phyloP scores from a whole-genome alignment of 129 eudicot genomes.

The Centrapalus pauciflorus region DNA sequence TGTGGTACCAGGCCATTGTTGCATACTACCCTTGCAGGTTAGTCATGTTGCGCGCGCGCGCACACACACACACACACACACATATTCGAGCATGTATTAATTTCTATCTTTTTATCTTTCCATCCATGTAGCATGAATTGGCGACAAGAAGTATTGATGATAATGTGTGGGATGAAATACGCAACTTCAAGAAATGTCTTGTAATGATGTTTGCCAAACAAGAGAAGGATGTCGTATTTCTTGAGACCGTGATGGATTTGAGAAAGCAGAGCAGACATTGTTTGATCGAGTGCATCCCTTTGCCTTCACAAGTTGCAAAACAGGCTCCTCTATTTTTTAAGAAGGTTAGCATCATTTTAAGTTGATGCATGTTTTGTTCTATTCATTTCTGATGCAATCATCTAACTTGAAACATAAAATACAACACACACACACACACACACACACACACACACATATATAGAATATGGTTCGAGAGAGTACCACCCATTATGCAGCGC shows the following conservation, averaged over 20 bases:
- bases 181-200: constrained; percentile 91
- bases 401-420: not conserved
- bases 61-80: too few species aligned
- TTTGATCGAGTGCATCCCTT: constrained; percentile 83
- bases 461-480: too few species aligned
- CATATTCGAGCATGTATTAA: too few species aligned
- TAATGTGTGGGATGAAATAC: constrained; percentile 89
- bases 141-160: constrained; percentile 75
- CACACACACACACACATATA: too few species aligned
- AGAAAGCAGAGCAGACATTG: constrained; percentile 81
- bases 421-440: too few species aligned
- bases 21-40: constrained; percentile 91
- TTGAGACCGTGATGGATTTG: constrained; percentile 86
- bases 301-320: constrained; percentile 70
- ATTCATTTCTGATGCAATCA: too few species aligned
- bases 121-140: constrained; percentile 68
- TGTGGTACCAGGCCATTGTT: constrained; percentile 80
- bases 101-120: not conserved
- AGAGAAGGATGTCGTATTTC: constrained; percentile 68
- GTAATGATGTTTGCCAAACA: constrained; percentile 93
- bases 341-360: constrained; percentile 43
- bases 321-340: constrained; percentile 86
- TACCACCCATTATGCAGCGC: too few species aligned
- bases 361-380: not conserved
- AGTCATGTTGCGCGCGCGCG: too few species aligned